Conservation (phyloP, 257 asterid genomes). For the Nicotiana paniculata region DNA sequence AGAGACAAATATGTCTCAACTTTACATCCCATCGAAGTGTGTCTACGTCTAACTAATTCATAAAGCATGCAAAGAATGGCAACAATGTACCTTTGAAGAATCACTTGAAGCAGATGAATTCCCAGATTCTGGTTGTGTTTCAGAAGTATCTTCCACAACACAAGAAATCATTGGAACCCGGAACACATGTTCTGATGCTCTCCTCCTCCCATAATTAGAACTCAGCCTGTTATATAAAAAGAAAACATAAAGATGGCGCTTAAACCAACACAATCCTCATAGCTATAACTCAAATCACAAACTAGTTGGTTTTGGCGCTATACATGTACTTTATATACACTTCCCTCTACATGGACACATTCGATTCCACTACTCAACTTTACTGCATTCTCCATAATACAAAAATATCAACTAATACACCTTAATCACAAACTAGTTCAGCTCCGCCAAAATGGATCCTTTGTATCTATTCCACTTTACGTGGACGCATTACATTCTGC, state of each 20-base stretch:
- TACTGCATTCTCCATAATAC: neutral
- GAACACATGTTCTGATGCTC: conserved; percentile 17
- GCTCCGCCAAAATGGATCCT: neutral
- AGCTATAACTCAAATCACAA: neutral
- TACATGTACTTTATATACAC: neutral
- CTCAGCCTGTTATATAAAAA: conserved; percentile 34
- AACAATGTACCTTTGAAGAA: conserved; percentile 33
- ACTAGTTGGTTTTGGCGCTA: neutral
- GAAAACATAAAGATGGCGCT: neutral
- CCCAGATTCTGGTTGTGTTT: conserved; percentile 24
- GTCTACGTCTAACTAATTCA: neutral
- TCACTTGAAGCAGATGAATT: conserved; percentile 30
- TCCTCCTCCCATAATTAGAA: conserved; percentile 25
- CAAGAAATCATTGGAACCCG: conserved; percentile 38
- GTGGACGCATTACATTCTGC: neutral
- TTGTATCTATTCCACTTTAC: neutral
- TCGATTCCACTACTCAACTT: neutral
- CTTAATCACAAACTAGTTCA: neutral
- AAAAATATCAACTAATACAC: neutral
- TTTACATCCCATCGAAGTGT: neutral
- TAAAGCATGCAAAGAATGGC: neutral
- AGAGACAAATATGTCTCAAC: neutral
- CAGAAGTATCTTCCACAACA: conserved; percentile 36
- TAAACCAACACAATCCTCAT: neutral
- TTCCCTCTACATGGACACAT: neutral